Base-by-base conservation (phyloP, 495 filamentous ascomycete genomes). In the Penicillium ucsense region DNA sequence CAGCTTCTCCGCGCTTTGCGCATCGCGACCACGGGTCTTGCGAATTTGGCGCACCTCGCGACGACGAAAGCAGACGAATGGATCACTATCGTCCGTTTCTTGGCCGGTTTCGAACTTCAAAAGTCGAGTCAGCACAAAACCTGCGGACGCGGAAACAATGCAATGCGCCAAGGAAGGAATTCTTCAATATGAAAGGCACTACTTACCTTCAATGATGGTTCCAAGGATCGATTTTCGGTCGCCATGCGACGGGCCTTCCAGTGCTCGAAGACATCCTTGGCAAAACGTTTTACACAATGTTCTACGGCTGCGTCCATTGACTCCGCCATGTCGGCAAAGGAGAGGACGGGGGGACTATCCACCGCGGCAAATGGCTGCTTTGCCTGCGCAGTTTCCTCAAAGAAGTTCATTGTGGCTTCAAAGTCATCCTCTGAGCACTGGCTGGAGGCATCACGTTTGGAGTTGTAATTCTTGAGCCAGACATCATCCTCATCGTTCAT, bases 21-120 rank as follows among this genome's bases (percentile, higher is more conserved):
- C 86, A 73, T 97, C 94, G 57, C 92, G 78, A 40, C 88, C 86
- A 58, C 92, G 83, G 32, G 92, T 98, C 70, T 96, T 97, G 54
- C 92, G 84, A 41, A 88, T 88, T 64, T 92, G 88, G 36, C 92
- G 87, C 33, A 94, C 87, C 64, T 98, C 92, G 38, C 94, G 86
- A 46, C 94, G 85, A 51, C 92, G 83, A 78, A 98, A 98, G 71
- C 92, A 98, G 62, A 98, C 90, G 63, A 94, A 98, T 45, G 92
- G 94, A 68, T 98, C 92, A 53, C 85, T 78, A 55, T 98, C 92
- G 64, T 98, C 92, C 39, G 84, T 94, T 45, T 97, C 92, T 61
- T 84, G 82, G 41, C 88, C 85, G 36, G 81, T 89, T 71, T 97
- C 94, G 45, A 94, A 88, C 79, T 94, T 39, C 31, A 33, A 33